phyloP scores from a whole-genome alignment of 1,284 basidiomycete genomes.

The Cutaneotrichosporon curvatum region DNA sequence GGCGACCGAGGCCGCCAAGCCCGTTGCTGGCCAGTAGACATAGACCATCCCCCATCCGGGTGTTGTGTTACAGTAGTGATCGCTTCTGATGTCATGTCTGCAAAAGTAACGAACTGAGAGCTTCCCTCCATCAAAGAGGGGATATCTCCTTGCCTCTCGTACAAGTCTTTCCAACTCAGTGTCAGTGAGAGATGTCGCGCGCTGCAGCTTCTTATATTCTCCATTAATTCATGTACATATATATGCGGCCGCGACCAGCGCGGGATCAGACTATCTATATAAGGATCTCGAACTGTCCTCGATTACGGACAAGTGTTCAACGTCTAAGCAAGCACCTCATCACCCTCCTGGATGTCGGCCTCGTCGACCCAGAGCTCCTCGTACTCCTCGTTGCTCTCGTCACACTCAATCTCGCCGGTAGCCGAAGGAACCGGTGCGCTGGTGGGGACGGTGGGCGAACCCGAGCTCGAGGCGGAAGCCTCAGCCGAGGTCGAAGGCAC shows the following conservation, averaged over 20 bases:
- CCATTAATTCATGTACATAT: constrained; percentile 2
- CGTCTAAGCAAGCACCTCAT: constrained; percentile 16
- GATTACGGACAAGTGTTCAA: background rate
- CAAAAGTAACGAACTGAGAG: too few species aligned
- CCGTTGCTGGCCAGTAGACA: too few species aligned
- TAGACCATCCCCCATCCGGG: too few species aligned
- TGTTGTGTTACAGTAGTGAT: too few species aligned
- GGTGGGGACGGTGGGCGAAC: background rate
- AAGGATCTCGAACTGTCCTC: background rate
- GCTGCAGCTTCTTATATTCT: background rate
- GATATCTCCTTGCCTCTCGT: too few species aligned
- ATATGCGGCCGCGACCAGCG: constrained; percentile 6
- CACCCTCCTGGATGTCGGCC: constrained; percentile 22
- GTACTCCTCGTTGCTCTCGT: constrained; percentile 22
- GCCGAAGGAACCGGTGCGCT: background rate
- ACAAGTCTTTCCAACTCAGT: too few species aligned
- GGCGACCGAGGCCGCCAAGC: background rate
- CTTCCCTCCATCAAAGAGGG: too few species aligned
- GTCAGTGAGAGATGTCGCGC: too few species aligned
- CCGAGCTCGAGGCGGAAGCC: background rate
- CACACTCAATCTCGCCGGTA: constrained; percentile 7
- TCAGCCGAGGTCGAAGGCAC: background rate
- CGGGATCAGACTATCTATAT: constrained; percentile 1
- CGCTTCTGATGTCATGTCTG: too few species aligned
- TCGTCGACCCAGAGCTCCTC: constrained; percentile 33